Percentiles rank a stretch among this genome's conserved stretches.
Evolutionary conservation across 176 grass and related monocot species (phyloP).

Genomic region (Rhynchospora pubera): DNA sequence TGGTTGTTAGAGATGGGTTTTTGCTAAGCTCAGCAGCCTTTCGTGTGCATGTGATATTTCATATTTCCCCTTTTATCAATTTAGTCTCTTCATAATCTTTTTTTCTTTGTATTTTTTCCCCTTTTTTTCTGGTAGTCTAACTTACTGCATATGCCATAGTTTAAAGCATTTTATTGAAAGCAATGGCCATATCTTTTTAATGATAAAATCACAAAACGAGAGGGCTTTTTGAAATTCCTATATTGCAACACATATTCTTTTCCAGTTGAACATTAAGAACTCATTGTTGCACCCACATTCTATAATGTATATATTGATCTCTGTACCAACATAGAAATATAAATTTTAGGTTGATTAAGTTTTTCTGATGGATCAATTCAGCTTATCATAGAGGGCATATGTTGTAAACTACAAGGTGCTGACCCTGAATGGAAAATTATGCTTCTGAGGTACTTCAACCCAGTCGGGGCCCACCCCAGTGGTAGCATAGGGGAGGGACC

Average conservation of each 20-base stretch:
- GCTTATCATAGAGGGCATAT: constrained; percentile 93
- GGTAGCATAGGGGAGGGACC: constrained; percentile 58
- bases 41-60: too few species aligned
- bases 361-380: constrained; percentile 9
- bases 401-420: constrained; percentile 42
- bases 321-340: not conserved
- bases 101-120: too few species aligned
- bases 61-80: too few species aligned
- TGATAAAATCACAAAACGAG: not conserved
- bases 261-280: not conserved
- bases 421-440: constrained; percentile 94
- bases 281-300: not conserved
- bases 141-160: not conserved
- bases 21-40: too few species aligned
- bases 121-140: not conserved
- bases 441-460: constrained; percentile 89
- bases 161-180: not conserved
- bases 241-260: not conserved
- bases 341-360: not conserved
- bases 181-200: not conserved
- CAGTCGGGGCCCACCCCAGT: constrained; percentile 43
- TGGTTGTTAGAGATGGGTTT: too few species aligned
- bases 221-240: not conserved
- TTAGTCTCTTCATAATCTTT: too few species aligned
- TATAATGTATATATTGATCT: not conserved